A percentile compares a stretch with the other conserved stretches of the same genome.
phyloP scores from a whole-genome alignment of 371 early-diverging fungal genomes.

The Mortierella sp. region DNA sequence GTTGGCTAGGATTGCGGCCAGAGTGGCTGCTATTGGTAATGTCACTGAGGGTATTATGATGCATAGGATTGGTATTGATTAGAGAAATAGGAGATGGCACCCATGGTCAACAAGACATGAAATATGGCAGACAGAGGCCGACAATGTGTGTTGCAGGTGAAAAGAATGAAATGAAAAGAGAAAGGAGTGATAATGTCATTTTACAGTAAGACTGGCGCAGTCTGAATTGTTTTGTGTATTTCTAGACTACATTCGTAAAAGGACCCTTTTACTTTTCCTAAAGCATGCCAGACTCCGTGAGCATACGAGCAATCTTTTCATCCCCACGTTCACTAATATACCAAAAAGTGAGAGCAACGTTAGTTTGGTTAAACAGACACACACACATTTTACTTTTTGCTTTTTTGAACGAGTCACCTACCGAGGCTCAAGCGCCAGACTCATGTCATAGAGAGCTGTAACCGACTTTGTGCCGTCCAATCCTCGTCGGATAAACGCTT shows the following conservation, averaged over 20 bases:
- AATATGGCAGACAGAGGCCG: background rate
- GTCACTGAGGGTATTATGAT: background rate
- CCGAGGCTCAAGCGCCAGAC: constrained; percentile 85
- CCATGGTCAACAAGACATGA: constrained; percentile 33
- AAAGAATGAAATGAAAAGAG: background rate
- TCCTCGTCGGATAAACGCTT: constrained; percentile 76
- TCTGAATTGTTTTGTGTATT: too few relatives aligned
- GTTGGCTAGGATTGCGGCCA: too few relatives aligned
- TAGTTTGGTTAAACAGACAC: background rate
- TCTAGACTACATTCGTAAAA: background rate
- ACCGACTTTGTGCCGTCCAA: constrained; percentile 66
- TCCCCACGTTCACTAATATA: constrained; percentile 82
- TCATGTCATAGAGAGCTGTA: constrained; percentile 77
- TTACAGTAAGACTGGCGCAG: too few relatives aligned
- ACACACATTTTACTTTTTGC: too few relatives aligned
- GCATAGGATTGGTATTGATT: too few relatives aligned
- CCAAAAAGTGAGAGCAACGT: background rate
- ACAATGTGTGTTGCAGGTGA: background rate
- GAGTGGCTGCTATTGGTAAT: background rate
- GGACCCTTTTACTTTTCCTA: constrained; percentile 52
- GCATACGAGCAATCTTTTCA: constrained; percentile 88
- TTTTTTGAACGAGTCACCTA: too few relatives aligned
- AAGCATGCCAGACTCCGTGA: constrained; percentile 91
- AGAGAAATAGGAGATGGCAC: constrained; percentile 20
- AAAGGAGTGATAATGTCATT: background rate